phyloP scores from a whole-genome alignment of 176 grass and related monocot genomes.

The Eragrostis nindensis region DNA sequence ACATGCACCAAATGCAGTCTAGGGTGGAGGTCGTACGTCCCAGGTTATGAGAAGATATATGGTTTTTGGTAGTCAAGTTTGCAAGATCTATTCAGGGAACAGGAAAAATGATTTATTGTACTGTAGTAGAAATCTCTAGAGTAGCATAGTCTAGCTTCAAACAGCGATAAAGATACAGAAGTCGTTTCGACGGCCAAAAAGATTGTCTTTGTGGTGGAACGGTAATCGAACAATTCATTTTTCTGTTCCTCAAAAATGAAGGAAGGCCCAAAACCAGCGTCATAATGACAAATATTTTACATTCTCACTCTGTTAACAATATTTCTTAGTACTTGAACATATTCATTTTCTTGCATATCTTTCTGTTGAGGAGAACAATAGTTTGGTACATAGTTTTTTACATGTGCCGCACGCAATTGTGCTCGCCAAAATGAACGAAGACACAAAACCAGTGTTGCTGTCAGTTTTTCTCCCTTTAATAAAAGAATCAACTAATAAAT shows the following conservation, averaged over 20 bases:
- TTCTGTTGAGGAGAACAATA: no score
- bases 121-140: slow-evolving; percentile 25
- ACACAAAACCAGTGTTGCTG: no score
- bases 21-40: no score
- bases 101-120: slow-evolving; percentile 31
- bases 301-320: no score
- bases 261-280: not conserved
- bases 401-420: no score
- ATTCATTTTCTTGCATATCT: no score
- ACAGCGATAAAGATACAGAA: slow-evolving; percentile 36
- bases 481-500: not conserved
- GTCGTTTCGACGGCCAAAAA: slow-evolving; percentile 27
- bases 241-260: slow-evolving; percentile 5
- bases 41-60: slow-evolving; percentile 11
- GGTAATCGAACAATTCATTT: slow-evolving; percentile 30
- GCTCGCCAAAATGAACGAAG: no score
- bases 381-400: no score
- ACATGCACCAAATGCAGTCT: no score
- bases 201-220: slow-evolving; percentile 25
- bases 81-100: slow-evolving; percentile 17
- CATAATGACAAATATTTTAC: not conserved
- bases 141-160: not conserved
- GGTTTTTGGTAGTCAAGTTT: slow-evolving; percentile 15
- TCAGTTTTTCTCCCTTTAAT: not conserved
- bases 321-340: no score